Percentiles rank a stretch among this genome's conserved stretches.
Conservation (phyloP, 106 monocot species). For the Iris macrosiphon region DNA sequence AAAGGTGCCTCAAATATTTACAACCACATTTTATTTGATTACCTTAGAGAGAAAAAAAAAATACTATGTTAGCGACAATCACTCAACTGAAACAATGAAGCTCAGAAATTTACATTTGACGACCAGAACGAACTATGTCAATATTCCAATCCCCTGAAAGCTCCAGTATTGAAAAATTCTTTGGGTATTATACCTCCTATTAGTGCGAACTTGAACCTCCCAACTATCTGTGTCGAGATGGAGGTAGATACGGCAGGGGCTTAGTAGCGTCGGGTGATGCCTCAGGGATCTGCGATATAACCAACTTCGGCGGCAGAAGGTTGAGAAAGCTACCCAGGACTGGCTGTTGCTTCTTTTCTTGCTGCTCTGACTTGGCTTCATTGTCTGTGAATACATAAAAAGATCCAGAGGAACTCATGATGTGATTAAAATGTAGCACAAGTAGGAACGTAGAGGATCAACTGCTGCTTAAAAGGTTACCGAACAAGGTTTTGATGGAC, state of each 20-base stretch:
- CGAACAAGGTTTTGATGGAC: conserved; percentile 73
- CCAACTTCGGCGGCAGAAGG: conserved; percentile 7
- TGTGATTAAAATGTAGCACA: neutral
- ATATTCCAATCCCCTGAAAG: too few relatives aligned
- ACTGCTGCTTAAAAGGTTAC: conserved; percentile 11
- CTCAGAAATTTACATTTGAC: too few relatives aligned
- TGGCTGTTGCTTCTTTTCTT: conserved; percentile 10
- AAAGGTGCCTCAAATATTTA: too few relatives aligned
- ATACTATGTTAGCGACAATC: too few relatives aligned
- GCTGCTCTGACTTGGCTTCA: neutral
- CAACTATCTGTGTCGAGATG: conserved; percentile 5
- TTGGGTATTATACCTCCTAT: too few relatives aligned
- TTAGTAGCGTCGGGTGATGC: neutral
- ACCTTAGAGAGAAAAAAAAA: too few relatives aligned
- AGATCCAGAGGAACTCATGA: neutral
- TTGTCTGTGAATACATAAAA: neutral
- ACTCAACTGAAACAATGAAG: too few relatives aligned
- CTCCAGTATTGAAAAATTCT: too few relatives aligned
- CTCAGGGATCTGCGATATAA: conserved; percentile 7
- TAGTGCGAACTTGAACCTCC: too few relatives aligned
- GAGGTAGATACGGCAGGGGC: neutral
- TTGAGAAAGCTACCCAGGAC: conserved; percentile 14
- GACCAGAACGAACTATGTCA: too few relatives aligned
- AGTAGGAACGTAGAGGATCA: conserved; percentile 3
- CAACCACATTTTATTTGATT: too few relatives aligned